Evolutionary conservation across 1,284 basidiomycete species (phyloP), one percentile per base, ranked within the genome.

Genomic region (Ustilago xerochloae): DNA sequence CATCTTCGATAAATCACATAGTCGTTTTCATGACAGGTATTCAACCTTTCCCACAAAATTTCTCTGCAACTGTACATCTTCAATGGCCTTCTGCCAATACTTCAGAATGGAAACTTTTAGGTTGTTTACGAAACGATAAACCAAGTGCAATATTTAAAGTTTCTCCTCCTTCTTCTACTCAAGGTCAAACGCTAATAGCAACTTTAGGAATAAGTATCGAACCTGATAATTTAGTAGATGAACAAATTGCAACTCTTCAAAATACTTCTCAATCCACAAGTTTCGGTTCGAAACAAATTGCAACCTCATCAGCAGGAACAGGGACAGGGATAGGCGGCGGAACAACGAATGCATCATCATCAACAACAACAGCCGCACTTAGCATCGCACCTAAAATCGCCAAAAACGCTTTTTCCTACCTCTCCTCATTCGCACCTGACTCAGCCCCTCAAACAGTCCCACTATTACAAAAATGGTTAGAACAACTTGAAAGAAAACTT

Each of bases 11-110:
- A 41, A 74, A 77, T 24, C 81, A 83, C 57, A 62, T 84, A 22
- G 73, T 76, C 24, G 81, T 84, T 13, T 83, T 81, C 57, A 81
- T 84, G 78, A 81, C 80, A 2, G 82, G 82, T 22, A 38, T 66
- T 30, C 75, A 79, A 55, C 62, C 82, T 20, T 83, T 84, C 47
- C 82, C 82, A 8, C 63, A 67, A 5, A 81, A 81, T 10, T 81
- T 20, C 51, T 64, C 69, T 8, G 82, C 81, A 5, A 84, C 80
- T 2, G 81, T 84, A 8, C 81, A 84, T 47, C 61, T 84, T 8
- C 67, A 74, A 46, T 83, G 80, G 80, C 75, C 36, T 4, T 10
- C 52, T 1, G 26, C 41, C 10, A 1, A 36, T 3, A 1, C 29
- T 2, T 24, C 49, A 24, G 53, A 63, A 9, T 84, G 82, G 82